Evolutionary conservation across 176 grass and related monocot species (phyloP).

Genomic region (Ananas comosus): DNA sequence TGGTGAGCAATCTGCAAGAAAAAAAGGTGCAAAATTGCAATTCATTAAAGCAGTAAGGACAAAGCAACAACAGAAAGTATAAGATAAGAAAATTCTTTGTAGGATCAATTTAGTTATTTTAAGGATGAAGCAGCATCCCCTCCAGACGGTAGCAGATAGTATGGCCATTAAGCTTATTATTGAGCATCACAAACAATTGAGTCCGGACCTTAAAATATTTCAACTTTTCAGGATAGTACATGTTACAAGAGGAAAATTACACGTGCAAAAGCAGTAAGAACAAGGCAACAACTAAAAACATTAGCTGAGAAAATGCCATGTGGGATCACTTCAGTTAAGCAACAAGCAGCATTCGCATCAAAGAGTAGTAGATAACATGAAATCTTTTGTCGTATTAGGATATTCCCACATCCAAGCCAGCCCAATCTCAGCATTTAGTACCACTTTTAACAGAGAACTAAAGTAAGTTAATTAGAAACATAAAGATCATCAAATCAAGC

Average conservation of each 20-base stretch:
- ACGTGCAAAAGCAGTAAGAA: background rate
- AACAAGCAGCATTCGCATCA: background rate
- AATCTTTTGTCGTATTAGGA: no score
- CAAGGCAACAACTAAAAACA: background rate
- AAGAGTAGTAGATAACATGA: background rate
- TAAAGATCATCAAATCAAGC: background rate
- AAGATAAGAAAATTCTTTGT: background rate
- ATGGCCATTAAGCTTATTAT: no score
- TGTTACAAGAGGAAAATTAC: no score
- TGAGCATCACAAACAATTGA: no score
- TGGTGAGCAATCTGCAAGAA: slow-evolving; percentile 30
- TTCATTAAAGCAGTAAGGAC: background rate
- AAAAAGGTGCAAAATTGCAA: background rate
- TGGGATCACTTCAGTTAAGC: background rate
- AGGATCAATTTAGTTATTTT: background rate
- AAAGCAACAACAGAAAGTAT: background rate
- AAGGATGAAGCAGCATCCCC: no score
- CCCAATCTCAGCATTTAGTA: no score
- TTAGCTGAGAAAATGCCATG: background rate
- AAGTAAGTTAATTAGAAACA: no score
- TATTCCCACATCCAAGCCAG: no score
- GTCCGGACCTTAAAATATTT: no score
- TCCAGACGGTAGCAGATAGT: no score
- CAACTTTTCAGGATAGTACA: no score
- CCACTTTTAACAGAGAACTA: no score